Percentiles rank a stretch among this genome's conserved stretches.
These are phyloP conservation scores for Telopea speciosissima DNA, from an alignment of 177 flowering plant species.

Conservation along the genomic window DNA sequence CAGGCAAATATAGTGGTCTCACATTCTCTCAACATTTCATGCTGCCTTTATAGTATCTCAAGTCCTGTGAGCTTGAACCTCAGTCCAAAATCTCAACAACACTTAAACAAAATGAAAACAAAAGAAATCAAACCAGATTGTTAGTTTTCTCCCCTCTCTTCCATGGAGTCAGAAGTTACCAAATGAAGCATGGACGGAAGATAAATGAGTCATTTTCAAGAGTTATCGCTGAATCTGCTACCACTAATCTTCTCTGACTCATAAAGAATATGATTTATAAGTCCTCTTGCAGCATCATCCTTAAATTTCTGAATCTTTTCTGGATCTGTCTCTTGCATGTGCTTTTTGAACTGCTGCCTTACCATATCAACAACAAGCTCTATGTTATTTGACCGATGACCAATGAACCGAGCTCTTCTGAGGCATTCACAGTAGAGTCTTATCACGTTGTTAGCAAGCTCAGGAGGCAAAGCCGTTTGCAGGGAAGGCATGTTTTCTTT, in stretches of 20 bases:
- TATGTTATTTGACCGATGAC: conserved; percentile 73
- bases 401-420: conserved; percentile 74
- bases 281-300: conserved; percentile 98
- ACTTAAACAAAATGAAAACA: too few relatives aligned
- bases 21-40: too few relatives aligned
- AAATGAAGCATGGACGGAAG: background rate
- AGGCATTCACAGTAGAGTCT: conserved; percentile 94
- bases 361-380: conserved; percentile 74
- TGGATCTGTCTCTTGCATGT: conserved; percentile 89
- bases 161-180: background rate
- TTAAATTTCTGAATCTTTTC: conserved; percentile 82
- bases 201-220: conserved; percentile 18
- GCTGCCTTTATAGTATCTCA: too few relatives aligned
- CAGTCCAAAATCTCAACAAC: too few relatives aligned
- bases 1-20: too few relatives aligned
- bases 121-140: too few relatives aligned
- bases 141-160: too few relatives aligned
- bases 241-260: conserved; percentile 83
- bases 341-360: conserved; percentile 74
- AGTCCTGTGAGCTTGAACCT: too few relatives aligned
- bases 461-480: conserved; percentile 84
- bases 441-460: conserved; percentile 74
- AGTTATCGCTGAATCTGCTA: conserved; percentile 58
- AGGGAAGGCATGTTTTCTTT: conserved; percentile 65
- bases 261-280: conserved; percentile 79